Evolutionary conservation across 257 asterid genomes (phyloP).

Genomic region (Cordia subcordata): DNA sequence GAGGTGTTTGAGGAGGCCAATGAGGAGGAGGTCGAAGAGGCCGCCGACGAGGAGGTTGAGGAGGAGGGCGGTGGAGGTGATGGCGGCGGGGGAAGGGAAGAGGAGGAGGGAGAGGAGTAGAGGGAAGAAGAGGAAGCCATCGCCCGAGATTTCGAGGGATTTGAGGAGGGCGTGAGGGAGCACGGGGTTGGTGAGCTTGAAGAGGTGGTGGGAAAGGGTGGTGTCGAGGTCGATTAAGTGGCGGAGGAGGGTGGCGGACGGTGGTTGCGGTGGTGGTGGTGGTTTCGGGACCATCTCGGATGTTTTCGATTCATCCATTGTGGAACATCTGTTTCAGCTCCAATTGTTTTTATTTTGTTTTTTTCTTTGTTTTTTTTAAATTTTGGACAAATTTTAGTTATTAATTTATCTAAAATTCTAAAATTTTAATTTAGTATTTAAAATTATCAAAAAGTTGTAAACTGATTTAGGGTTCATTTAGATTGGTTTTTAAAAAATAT

Average conservation of each 20-base stretch:
- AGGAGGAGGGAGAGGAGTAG: conserved; percentile 48
- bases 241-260: conserved; percentile 41
- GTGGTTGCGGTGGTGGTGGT: conserved; percentile 14
- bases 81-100: conserved; percentile 19
- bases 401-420: too few relatives aligned
- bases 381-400: too few relatives aligned
- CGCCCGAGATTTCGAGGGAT: conserved; percentile 87
- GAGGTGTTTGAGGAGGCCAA: conserved; percentile 61
- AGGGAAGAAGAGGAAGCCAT: conserved; percentile 91
- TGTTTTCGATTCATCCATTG: neutral
- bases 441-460: too few relatives aligned
- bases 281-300: conserved; percentile 1
- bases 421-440: too few relatives aligned
- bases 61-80: conserved; percentile 30
- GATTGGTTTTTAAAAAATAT: too few relatives aligned
- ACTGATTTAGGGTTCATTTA: too few relatives aligned
- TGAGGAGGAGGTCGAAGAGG: conserved; percentile 54
- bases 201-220: conserved; percentile 56
- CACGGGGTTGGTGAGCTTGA: conserved; percentile 60
- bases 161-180: conserved; percentile 68
- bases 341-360: too few relatives aligned
- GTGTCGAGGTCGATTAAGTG: conserved; percentile 49
- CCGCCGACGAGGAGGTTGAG: conserved; percentile 59
- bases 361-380: too few relatives aligned
- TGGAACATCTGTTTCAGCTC: neutral